Conservation (phyloP, 2,329 filamentous ascomycete genomes). For the Diplocarpon mali region DNA sequence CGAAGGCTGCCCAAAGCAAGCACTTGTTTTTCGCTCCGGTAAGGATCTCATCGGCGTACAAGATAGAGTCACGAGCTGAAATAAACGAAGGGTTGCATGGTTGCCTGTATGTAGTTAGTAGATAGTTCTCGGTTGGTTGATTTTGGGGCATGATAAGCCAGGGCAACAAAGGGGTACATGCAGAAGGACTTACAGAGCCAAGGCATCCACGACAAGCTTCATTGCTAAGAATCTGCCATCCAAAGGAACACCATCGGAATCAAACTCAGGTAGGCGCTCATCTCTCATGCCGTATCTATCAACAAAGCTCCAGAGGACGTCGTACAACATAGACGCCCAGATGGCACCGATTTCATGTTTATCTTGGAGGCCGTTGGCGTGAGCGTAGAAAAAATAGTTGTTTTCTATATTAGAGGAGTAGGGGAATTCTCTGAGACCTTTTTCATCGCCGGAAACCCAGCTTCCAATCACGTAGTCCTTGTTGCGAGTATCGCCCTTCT, state of each 20-base stretch:
- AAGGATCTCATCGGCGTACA: conserved; percentile 42
- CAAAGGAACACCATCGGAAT: conserved; percentile 32
- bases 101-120: conserved; percentile 28
- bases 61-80: conserved; percentile 41
- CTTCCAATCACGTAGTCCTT: conserved; percentile 39
- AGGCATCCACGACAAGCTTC: conserved; percentile 37
- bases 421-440: conserved; percentile 37
- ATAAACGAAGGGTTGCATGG: conserved; percentile 45
- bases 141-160: neutral
- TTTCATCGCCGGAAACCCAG: conserved; percentile 35
- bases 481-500: conserved; percentile 33
- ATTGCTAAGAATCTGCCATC: conserved; percentile 36
- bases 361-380: conserved; percentile 29
- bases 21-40: conserved; percentile 41
- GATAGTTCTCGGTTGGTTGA: no score
- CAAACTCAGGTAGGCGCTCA: conserved; percentile 32
- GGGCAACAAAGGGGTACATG: neutral
- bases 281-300: conserved; percentile 43
- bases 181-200: conserved; percentile 32
- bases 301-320: conserved; percentile 46
- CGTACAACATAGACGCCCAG: conserved; percentile 43
- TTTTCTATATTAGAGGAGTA: conserved; percentile 40
- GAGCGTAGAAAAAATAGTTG: conserved; percentile 40
- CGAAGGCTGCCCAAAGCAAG: conserved; percentile 43
- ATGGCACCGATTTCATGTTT: conserved; percentile 41